These are phyloP conservation scores for Chenopodium suecicum DNA, from an alignment of 148 eudicot species.

Conservation along the genomic window DNA sequence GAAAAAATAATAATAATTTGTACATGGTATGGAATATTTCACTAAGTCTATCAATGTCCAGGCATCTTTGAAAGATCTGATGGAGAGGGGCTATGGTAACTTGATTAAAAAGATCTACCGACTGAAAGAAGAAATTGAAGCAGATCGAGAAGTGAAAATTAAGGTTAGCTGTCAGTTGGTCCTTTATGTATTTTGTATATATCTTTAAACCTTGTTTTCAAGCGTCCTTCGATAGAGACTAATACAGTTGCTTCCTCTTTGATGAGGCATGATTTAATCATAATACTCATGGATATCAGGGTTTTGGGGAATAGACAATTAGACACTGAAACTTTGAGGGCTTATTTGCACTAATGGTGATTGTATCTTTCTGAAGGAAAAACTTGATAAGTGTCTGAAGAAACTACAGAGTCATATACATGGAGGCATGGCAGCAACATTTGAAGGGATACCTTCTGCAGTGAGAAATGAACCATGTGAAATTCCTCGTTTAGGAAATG, in stretches of 20 bases:
- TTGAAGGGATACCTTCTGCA: conserved; percentile 27
- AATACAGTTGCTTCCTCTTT: not conserved
- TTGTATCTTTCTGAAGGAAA: conserved; percentile 53
- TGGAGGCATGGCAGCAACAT: conserved; percentile 34
- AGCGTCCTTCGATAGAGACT: not conserved
- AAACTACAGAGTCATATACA: conserved; percentile 51
- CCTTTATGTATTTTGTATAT: not conserved
- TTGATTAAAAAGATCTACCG: conserved; percentile 44
- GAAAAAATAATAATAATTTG: no score
- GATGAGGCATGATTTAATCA: not conserved
- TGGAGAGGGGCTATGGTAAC: conserved; percentile 37
- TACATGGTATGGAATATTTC: not conserved
- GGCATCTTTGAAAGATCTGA: conserved; percentile 34
- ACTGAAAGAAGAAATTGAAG: conserved; percentile 67
- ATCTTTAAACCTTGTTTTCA: not conserved
- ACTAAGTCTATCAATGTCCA: conserved; percentile 9
- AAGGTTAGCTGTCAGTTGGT: conserved; percentile 41
- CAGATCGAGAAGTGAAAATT: conserved; percentile 48
- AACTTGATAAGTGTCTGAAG: conserved; percentile 47
- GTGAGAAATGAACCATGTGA: conserved; percentile 32
- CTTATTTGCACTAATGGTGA: conserved; percentile 12
- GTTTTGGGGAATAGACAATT: not conserved
- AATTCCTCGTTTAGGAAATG: conserved; percentile 46
- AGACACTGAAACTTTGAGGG: not conserved
- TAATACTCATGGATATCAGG: not conserved